Evolutionary conservation across 2,329 filamentous ascomycete genomes (phyloP).

Genomic region (Hypocreales sp.): DNA sequence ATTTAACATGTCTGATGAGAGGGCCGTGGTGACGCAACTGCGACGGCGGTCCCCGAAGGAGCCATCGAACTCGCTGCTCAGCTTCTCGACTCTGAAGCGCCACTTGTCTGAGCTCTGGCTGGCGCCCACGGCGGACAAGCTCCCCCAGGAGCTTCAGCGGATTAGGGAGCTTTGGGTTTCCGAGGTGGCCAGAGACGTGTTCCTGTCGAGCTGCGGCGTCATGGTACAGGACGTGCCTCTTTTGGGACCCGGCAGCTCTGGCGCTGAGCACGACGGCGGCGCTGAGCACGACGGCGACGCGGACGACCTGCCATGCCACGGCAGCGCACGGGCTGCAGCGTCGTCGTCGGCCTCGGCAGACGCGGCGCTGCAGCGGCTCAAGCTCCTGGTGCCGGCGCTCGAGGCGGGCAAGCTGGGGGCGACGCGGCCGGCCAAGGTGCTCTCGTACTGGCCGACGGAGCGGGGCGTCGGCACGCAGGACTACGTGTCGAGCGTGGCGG

Average conservation of each 20-base stretch:
- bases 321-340: no score
- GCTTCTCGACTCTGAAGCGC: constrained; percentile 12
- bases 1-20: constrained; percentile 10
- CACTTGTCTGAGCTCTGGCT: constrained; percentile 18
- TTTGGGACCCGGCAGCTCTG: constrained; percentile 8
- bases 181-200: constrained; percentile 17
- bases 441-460: constrained; percentile 23
- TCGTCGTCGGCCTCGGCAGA: constrained; percentile 6
- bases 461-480: constrained; percentile 16
- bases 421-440: constrained; percentile 13
- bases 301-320: no score
- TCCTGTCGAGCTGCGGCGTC: constrained; percentile 18
- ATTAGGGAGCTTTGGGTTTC: constrained; percentile 12
- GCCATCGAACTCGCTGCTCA: constrained; percentile 9
- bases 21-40: constrained; percentile 15
- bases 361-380: constrained; percentile 17
- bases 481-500: constrained; percentile 23
- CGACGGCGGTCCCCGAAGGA: constrained; percentile 10
- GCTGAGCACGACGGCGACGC: neutral
- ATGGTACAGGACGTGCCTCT: constrained; percentile 17
- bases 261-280: constrained; percentile 3
- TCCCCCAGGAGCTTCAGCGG: constrained; percentile 10
- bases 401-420: constrained; percentile 10
- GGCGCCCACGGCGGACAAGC: constrained; percentile 8
- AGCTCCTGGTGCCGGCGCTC: constrained; percentile 17